A percentile compares a stretch with the other conserved stretches of the same genome.
Evolutionary conservation across 768 basidiomycete genomes (phyloP).

Genomic region (Boletellus sp.): DNA sequence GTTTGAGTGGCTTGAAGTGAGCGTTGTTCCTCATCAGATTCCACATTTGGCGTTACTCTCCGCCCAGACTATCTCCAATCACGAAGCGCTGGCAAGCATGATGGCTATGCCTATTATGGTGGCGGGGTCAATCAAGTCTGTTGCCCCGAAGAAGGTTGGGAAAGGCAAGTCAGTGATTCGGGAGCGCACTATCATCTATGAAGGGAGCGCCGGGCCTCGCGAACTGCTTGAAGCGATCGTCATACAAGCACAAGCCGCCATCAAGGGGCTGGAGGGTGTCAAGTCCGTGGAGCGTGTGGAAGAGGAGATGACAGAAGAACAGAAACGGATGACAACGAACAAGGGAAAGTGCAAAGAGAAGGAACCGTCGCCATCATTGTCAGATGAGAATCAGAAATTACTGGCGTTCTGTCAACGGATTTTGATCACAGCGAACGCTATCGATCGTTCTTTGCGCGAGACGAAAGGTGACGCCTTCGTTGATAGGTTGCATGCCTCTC

Average conservation of each 20-base stretch:
- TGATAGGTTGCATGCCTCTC: constrained; percentile 64
- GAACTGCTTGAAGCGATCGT: constrained; percentile 89
- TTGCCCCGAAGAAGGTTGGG: constrained; percentile 52
- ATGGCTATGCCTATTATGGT: constrained; percentile 97
- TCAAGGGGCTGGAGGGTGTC: constrained; percentile 77
- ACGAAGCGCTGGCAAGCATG: constrained; percentile 91
- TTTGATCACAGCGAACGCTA: constrained; percentile 73
- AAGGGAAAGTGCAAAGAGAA: constrained; percentile 64
- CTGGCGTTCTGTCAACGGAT: constrained; percentile 84
- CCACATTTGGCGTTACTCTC: constrained; percentile 4
- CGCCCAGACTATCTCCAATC: constrained; percentile 80
- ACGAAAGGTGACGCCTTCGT: constrained; percentile 89
- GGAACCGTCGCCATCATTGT: constrained; percentile 35
- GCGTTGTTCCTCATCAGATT: not conserved
- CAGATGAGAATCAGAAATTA: constrained; percentile 77
- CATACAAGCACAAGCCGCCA: constrained; percentile 88
- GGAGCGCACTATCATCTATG: constrained; percentile 83
- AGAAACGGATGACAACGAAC: constrained; percentile 77
- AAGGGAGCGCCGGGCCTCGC: constrained; percentile 86
- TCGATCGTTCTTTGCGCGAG: constrained; percentile 83
- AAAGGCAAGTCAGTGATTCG: constrained; percentile 52
- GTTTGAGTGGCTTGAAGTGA: constrained; percentile 89
- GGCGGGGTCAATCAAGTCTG: constrained; percentile 61
- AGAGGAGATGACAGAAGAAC: constrained; percentile 83
- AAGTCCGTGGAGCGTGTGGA: constrained; percentile 44